These are phyloP conservation scores for Cadophora sp. DNA, from an alignment of 2,329 filamentous ascomycete species.

Conservation along the genomic window DNA sequence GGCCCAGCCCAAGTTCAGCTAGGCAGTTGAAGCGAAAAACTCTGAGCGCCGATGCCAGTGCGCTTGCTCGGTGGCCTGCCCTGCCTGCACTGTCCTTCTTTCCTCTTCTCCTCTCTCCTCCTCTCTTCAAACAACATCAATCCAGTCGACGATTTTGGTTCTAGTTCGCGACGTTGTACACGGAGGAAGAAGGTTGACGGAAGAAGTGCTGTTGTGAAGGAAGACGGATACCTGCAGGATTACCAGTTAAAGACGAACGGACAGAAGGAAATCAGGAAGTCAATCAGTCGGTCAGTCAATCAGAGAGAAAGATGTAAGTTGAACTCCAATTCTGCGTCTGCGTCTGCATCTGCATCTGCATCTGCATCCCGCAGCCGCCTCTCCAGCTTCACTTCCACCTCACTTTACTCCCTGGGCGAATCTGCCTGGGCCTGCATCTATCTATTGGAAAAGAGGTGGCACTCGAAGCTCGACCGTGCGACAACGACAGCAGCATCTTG, in stretches of 20 bases:
- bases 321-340: slow-evolving; percentile 13
- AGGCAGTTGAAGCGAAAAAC: slow-evolving; percentile 14
- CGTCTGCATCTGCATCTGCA: slow-evolving; percentile 10
- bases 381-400: background rate
- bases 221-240: slow-evolving; percentile 31
- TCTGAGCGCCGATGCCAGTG: slow-evolving; percentile 3
- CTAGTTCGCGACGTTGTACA: slow-evolving; percentile 40
- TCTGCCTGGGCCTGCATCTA: slow-evolving; percentile 10
- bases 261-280: slow-evolving; percentile 6
- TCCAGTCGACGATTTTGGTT: slow-evolving; percentile 35
- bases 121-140: slow-evolving; percentile 26
- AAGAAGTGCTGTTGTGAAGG: slow-evolving; percentile 34
- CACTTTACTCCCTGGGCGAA: slow-evolving; percentile 21
- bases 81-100: background rate
- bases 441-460: slow-evolving; percentile 29
- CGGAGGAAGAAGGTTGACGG: slow-evolving; percentile 44
- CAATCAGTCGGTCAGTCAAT: slow-evolving; percentile 10
- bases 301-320: slow-evolving; percentile 21
- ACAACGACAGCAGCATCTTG: slow-evolving; percentile 19
- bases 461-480: slow-evolving; percentile 32
- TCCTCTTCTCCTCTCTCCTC: background rate
- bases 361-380: background rate
- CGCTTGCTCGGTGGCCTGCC: background rate
- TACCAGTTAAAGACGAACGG: slow-evolving; percentile 9
- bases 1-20: background rate